Conservation (phyloP, 192 early-diverging fungal genomes). For the Umbelopsis ramanniana region DNA sequence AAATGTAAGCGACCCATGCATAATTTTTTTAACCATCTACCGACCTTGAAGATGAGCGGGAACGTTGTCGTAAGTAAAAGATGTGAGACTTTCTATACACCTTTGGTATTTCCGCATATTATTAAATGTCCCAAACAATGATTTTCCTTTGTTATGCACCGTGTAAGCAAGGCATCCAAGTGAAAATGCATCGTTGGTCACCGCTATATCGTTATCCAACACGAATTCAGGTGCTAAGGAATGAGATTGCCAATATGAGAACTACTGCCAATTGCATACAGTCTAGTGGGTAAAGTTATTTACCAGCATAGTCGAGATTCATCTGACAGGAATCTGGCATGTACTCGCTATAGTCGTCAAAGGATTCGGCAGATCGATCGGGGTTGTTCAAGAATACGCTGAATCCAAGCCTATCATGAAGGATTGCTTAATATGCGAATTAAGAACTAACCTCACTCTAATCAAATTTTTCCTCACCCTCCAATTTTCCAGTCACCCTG, state of each 20-base stretch:
- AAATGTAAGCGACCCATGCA: neutral
- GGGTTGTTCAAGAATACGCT: conserved; percentile 55
- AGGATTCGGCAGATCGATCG: conserved; percentile 32
- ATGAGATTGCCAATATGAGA: neutral
- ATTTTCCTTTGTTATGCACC: conserved; percentile 66
- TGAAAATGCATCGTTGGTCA: conserved; percentile 76
- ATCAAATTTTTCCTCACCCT: conserved; percentile 47
- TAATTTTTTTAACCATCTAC: neutral
- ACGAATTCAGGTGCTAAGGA: conserved; percentile 72
- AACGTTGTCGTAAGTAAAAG: conserved; percentile 44
- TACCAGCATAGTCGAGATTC: conserved; percentile 60
- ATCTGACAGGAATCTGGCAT: conserved; percentile 62
- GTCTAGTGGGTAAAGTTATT: neutral
- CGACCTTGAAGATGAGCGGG: conserved; percentile 61
- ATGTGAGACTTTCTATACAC: conserved; percentile 50
- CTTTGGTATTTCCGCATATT: conserved; percentile 70
- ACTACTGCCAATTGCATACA: neutral
- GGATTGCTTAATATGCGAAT: neutral
- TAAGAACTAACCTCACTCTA: neutral
- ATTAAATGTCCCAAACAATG: conserved; percentile 64
- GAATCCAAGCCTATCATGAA: conserved; percentile 62
- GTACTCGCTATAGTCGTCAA: conserved; percentile 61
- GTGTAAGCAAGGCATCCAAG: conserved; percentile 80
- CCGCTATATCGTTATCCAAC: conserved; percentile 54
- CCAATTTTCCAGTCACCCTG: conserved; percentile 83